Conservation (phyloP, 345 rosid genomes). For the Euphorbia tirucalli region DNA sequence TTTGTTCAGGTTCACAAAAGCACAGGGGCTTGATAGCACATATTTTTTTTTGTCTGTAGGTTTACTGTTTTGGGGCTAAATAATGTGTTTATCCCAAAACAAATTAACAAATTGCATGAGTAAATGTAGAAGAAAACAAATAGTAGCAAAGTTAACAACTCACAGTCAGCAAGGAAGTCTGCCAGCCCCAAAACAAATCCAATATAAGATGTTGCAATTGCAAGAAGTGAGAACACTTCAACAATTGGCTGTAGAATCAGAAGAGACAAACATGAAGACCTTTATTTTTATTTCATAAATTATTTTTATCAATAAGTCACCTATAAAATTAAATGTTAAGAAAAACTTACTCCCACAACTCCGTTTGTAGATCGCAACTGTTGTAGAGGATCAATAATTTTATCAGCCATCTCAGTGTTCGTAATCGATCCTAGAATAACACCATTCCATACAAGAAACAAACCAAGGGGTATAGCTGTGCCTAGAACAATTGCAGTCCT, state of each 20-base stretch:
- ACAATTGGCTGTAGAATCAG: constrained; percentile 65
- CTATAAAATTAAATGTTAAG: background rate
- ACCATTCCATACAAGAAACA: constrained; percentile 89
- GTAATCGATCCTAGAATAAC: constrained; percentile 76
- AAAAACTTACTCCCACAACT: constrained; percentile 69
- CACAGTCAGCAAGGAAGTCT: constrained; percentile 88
- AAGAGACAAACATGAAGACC: constrained; percentile 5
- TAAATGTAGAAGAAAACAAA: too few species aligned
- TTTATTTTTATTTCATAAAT: background rate
- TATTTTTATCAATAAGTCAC: background rate
- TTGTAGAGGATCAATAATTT: constrained; percentile 69
- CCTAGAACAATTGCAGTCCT: constrained; percentile 83
- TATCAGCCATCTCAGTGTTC: constrained; percentile 38
- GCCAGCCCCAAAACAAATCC: constrained; percentile 87
- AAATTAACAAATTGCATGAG: too few species aligned
- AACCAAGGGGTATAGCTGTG: constrained; percentile 82
- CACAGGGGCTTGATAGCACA: too few species aligned
- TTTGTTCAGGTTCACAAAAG: too few species aligned
- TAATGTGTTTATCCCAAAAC: too few species aligned
- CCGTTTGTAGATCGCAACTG: constrained; percentile 63
- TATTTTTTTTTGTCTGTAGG: too few species aligned
- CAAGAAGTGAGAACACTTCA: constrained; percentile 78
- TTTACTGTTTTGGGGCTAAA: too few species aligned
- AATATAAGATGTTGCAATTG: constrained; percentile 85
- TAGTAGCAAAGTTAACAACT: constrained; percentile 25